A percentile compares a stretch with the other conserved stretches of the same genome.
Conservation (phyloP, 176 grass and related monocot species). For the Oropetium thomaeum region DNA sequence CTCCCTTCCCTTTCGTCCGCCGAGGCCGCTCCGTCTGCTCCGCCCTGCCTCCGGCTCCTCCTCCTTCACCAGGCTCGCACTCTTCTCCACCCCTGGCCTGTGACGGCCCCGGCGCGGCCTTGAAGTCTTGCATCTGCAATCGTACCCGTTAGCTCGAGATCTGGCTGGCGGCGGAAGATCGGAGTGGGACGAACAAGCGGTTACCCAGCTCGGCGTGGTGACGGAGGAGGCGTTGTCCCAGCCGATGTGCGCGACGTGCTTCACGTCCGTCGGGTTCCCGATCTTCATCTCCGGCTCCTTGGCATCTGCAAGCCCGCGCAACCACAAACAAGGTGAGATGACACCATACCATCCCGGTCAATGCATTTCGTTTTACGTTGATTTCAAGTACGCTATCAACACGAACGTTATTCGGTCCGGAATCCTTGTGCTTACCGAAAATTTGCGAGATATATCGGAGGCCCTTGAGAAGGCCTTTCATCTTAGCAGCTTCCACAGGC, state of each 20-base stretch:
- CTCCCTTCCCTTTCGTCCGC: conserved; percentile 30
- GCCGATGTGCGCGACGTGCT: conserved; percentile 95
- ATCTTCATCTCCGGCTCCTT: conserved; percentile 93
- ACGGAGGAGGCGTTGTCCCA: conserved; percentile 62
- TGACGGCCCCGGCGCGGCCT: conserved; percentile 23
- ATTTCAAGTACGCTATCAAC: not conserved
- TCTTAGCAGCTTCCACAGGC: conserved; percentile 72
- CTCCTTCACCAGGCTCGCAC: not conserved
- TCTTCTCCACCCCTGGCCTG: not conserved
- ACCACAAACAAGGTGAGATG: conserved; percentile 22
- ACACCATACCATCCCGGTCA: not conserved
- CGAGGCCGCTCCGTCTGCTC: conserved; percentile 36
- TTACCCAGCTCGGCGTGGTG: conserved; percentile 67
- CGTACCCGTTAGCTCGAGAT: conserved; percentile 24
- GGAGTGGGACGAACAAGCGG: not conserved
- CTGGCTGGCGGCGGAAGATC: not conserved
- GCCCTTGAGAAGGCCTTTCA: conserved; percentile 96
- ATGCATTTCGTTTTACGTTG: conserved; percentile 1
- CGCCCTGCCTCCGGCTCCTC: not conserved
- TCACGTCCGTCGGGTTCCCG: conserved; percentile 85
- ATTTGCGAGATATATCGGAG: conserved; percentile 96
- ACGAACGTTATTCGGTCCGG: not conserved
- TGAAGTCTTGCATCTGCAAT: conserved; percentile 52
- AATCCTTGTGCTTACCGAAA: conserved; percentile 50
- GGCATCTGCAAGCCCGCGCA: conserved; percentile 25